Base-by-base conservation (phyloP, 2,329 filamentous ascomycete species). In the Cercospora berteroae region DNA sequence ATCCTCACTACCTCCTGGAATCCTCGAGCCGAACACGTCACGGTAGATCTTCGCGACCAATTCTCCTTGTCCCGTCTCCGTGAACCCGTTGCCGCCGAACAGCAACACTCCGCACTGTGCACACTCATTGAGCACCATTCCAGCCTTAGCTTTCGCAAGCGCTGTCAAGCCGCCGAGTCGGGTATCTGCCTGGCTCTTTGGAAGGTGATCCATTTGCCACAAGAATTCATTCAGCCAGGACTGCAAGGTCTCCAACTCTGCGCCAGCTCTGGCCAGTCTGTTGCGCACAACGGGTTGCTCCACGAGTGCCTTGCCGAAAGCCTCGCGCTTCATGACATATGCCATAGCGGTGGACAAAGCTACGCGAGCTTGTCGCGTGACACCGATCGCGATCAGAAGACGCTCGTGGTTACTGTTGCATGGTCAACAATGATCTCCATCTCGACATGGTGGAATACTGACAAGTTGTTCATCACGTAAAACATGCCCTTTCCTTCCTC, bases 261-360 rank as follows among this genome's bases (percentile, higher is more conserved):
- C 89, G 3, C 88, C 90, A 5, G 85, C 85, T 74, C 89, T 90
- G 9, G 89, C 89, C 7, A 92, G 79, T 18, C 89, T 81, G 76
- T 92, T 88, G 20, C 90, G 81, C 27, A 93, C 89, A 0, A 92
- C 90, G 0, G 89, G 87, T 76, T 92, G 90, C 12, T 92, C 88
- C 78, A 92, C 86, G 10, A 92, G 81, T 0, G 86, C 82, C 75
- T 88, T 89, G 4, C 86, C 86, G 71, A 90, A 90, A 1, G 88
- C 88, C 76, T 89, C 87, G 18, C 88, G 82, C 77, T 88, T 88
- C 70, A 90, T 77, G 18, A 85, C 84, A 73, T 90, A 90, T 63
- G 85, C 84, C 70, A 89, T 85, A 0, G 88, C 87, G 0, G 85
- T 76, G 10, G 82, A 79, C 1, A 90, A 79, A 1, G 87, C 87